Evolutionary conservation across 495 filamentous ascomycete species (phyloP).

Genomic region (Penicillium robsamsonii): DNA sequence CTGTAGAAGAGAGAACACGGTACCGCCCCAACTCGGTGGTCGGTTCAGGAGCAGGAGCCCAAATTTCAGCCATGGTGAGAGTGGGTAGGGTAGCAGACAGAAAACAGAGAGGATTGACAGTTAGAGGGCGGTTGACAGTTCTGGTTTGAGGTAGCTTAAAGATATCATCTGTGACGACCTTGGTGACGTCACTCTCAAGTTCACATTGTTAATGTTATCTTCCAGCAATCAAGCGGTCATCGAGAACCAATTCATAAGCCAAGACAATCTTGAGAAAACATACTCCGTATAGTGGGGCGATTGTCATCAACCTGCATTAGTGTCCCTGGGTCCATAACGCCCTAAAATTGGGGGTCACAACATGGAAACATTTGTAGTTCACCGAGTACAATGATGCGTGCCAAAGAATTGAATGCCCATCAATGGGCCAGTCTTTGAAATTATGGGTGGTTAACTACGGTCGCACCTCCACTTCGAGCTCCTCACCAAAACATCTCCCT

Average conservation of each 20-base stretch:
- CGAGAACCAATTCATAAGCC: not conserved
- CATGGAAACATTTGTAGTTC: not conserved
- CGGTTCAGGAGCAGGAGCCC: conserved; percentile 37
- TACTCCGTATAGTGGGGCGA: not conserved
- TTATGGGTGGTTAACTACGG: too few relatives aligned
- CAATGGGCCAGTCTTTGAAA: not conserved
- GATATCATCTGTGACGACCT: too few relatives aligned
- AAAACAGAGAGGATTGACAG: not conserved
- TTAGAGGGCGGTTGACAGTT: not conserved
- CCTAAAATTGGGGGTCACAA: not conserved
- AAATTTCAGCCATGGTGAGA: not conserved
- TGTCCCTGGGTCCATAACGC: not conserved
- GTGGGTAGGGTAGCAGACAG: not conserved
- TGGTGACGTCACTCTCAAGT: too few relatives aligned
- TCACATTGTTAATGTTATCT: too few relatives aligned
- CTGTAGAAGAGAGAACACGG: conserved; percentile 54
- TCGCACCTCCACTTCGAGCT: too few relatives aligned
- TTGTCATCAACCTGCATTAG: not conserved
- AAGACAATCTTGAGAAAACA: too few relatives aligned
- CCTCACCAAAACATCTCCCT: too few relatives aligned
- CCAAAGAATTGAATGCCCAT: not conserved
- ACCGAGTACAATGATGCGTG: not conserved
- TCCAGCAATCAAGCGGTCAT: not conserved
- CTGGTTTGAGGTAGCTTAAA: not conserved
- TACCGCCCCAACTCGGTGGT: conserved; percentile 49